These are phyloP conservation scores for Pleurotus sapidus DNA, from an alignment of 768 basidiomycete species.

Conservation along the genomic window DNA sequence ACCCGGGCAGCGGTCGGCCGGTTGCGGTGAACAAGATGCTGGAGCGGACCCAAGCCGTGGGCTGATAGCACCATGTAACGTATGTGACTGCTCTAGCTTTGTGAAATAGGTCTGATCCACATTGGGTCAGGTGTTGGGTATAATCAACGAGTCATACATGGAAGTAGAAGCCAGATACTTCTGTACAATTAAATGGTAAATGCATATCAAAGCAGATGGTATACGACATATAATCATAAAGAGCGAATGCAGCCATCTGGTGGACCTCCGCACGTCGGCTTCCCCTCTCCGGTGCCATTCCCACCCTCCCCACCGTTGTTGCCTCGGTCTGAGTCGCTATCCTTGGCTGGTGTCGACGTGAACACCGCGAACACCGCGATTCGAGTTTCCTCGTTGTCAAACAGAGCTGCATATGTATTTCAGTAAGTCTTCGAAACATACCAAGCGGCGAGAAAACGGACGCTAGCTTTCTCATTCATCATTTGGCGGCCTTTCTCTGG, in stretches of 20 bases:
- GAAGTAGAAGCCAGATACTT: too few relatives aligned
- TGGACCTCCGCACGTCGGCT: background rate
- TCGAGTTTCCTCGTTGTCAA: background rate
- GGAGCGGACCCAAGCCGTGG: conserved; percentile 67
- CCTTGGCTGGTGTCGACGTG: background rate
- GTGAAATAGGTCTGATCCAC: too few relatives aligned
- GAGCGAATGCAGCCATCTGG: background rate
- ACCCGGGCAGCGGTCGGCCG: conserved; percentile 45
- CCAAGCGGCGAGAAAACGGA: background rate
- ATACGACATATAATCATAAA: background rate
- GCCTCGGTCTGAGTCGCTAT: background rate
- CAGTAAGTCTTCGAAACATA: background rate
- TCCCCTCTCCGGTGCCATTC: background rate
- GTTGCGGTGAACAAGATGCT: conserved; percentile 68
- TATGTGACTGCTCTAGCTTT: background rate
- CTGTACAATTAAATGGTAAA: too few relatives aligned
- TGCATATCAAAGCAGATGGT: too few relatives aligned
- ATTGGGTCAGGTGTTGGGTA: too few relatives aligned
- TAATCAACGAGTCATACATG: too few relatives aligned
- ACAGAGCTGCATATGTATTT: background rate
- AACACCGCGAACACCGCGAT: background rate
- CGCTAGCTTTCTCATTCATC: background rate
- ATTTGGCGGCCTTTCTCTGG: background rate
- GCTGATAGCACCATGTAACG: conserved; percentile 24
- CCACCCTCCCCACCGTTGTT: background rate